These are phyloP conservation scores for Staphylotrichum longicolle DNA, from an alignment of 495 filamentous ascomycete species.

Conservation along the genomic window DNA sequence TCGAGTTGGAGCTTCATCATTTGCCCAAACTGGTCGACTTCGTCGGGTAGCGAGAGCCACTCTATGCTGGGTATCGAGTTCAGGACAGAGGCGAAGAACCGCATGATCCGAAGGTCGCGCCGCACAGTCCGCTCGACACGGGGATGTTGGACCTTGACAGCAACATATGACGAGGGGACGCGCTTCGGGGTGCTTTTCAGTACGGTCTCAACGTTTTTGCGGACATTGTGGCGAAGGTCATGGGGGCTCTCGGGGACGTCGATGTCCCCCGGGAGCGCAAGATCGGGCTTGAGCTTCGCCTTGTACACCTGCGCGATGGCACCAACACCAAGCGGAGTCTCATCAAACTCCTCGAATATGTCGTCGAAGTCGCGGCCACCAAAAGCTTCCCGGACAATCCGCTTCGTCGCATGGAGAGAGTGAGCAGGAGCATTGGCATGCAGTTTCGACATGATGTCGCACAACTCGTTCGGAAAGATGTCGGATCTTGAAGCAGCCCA, in stretches of 20 bases:
- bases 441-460: conserved; percentile 87
- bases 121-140: conserved; percentile 83
- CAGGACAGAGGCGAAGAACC: conserved; percentile 80
- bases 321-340: conserved; percentile 86
- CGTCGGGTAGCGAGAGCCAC: conserved; percentile 95
- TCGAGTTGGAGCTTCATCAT: conserved; percentile 99
- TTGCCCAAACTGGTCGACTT: conserved; percentile 88
- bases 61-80: conserved; percentile 93
- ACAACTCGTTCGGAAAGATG: conserved; percentile 95
- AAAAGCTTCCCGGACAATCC: conserved; percentile 77
- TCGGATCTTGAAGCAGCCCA: conserved; percentile 97
- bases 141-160: conserved; percentile 94
- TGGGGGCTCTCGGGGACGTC: conserved; percentile 50
- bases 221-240: conserved; percentile 64
- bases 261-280: conserved; percentile 61
- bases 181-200: conserved; percentile 81
- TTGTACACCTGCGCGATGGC: conserved; percentile 98
- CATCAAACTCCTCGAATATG: conserved; percentile 96
- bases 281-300: conserved; percentile 80
- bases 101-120: conserved; percentile 90
- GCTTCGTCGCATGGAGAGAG: conserved; percentile 74
- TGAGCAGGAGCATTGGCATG: conserved; percentile 94
- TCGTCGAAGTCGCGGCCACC: conserved; percentile 74
- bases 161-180: conserved; percentile 89
- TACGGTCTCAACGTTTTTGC: conserved; percentile 78